Base-by-base conservation (phyloP, 1,284 basidiomycete species). In the Trichosporon sp. region DNA sequence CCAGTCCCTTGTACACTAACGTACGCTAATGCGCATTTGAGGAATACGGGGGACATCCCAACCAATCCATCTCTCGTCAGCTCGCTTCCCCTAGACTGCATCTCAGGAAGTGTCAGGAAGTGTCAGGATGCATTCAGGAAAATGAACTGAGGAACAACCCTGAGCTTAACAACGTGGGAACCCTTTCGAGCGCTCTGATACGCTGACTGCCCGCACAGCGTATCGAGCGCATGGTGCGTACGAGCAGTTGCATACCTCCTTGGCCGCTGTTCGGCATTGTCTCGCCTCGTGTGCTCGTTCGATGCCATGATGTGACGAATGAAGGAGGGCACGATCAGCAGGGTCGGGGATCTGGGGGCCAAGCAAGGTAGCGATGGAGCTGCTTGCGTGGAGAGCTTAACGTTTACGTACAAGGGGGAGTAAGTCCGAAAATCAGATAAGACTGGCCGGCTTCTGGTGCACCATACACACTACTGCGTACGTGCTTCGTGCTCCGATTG, bases 101-200 rank as follows among this genome's bases (percentile, higher is more conserved):
- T 11, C 40, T 43, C 40, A 43, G 48, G n/a, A 19, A 51, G 5
- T 48, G n/a, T 43, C 40, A 43, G 48, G n/a, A 19, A 51, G 5
- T 51, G 48, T 51, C 48, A 51, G 48, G 48, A 21, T 4, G 48
- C 7, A 2, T 19, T 56, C 51, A 56, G 19, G 51, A 26, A 4
- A 26, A 21, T 56, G 51, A 26, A 11, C 26, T 26, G 31, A 63
- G 59, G 59, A 63, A 63, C 59, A 63, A 63, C 59, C 59, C 59
- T 63, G 59, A 35, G 59, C 32, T 12, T 35, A 63, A 63, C 12
- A 63, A 63, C 59, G 59, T 63, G 59, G 59, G 59, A 63, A 35
- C 31, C 6, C 16, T 11, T 63, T 35, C 12, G 4, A 2, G 59
- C 32, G 12, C 59, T 63, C 59, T 63, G 32, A 63, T 63, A 63